Percentiles rank a stretch among this genome's conserved stretches.
Evolutionary conservation across 1,284 basidiomycete species (phyloP).

Genomic region (Leucoagaricus sp.): DNA sequence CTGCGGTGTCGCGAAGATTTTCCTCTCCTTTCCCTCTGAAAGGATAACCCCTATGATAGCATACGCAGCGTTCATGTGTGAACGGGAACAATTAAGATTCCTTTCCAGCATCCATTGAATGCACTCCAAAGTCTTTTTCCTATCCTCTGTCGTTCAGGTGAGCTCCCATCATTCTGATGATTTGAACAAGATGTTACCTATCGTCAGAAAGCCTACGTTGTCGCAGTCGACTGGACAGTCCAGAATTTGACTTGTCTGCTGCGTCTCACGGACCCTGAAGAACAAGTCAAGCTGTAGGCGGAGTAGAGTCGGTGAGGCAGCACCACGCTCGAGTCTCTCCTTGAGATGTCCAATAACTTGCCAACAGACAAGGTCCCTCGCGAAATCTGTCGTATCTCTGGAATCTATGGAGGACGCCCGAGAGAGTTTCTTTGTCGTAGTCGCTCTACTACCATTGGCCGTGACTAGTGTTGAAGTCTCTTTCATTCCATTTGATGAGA

Average conservation of each 20-base stretch:
- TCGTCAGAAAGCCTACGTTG: not conserved
- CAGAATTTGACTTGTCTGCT: not conserved
- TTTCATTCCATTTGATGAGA: no score
- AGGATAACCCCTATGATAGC: no score
- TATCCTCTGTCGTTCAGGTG: no score
- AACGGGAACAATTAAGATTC: no score
- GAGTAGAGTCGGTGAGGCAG: slow-evolving; percentile 2
- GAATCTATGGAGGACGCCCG: not conserved
- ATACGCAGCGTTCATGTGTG: no score
- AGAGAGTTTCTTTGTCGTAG: no score
- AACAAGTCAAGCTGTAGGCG: not conserved
- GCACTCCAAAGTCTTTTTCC: no score
- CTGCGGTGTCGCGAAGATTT: no score
- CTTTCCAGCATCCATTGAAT: no score
- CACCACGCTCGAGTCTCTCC: not conserved
- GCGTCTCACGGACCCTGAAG: not conserved
- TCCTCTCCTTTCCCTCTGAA: no score
- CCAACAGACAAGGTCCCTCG: not conserved
- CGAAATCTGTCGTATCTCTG: not conserved
- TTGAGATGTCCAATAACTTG: not conserved
- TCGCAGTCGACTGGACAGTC: not conserved
- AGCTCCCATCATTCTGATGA: no score
- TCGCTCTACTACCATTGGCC: not conserved
- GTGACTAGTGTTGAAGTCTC: not conserved
- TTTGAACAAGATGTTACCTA: no score